These are phyloP conservation scores for Cladophialophora psammophila DNA, from an alignment of 2,329 filamentous ascomycete genomes.

Conservation along the genomic window DNA sequence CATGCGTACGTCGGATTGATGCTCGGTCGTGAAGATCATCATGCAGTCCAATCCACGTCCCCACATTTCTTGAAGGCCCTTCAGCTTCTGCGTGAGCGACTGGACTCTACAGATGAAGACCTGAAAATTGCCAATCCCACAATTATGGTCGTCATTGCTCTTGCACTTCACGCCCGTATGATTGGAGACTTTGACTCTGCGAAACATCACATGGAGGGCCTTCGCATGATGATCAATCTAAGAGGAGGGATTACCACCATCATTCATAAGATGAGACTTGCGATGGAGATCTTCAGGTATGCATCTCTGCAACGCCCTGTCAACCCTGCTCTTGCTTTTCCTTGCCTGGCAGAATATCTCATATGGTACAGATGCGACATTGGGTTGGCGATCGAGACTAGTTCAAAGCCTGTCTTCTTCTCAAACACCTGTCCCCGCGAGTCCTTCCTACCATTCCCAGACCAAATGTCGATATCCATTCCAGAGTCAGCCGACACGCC, in stretches of 20 bases:
- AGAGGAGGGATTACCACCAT: conserved; percentile 48
- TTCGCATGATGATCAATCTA: conserved; percentile 49
- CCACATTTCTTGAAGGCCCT: conserved; percentile 44
- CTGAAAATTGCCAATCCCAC: conserved; percentile 44
- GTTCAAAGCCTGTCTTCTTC: conserved; percentile 42
- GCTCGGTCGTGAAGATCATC: conserved; percentile 18
- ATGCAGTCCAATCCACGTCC: conserved; percentile 20
- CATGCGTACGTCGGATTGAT: conserved; percentile 45
- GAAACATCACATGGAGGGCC: conserved; percentile 48
- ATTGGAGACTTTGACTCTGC: conserved; percentile 43
- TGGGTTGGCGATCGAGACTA: conserved; percentile 40
- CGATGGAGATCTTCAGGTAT: conserved; percentile 48
- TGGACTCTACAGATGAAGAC: conserved; percentile 22
- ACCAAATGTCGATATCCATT: neutral
- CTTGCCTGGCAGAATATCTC: neutral
- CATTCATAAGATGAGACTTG: conserved; percentile 45
- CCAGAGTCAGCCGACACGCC: neutral
- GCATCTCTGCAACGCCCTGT: neutral
- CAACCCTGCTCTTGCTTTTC: neutral
- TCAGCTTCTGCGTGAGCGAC: conserved; percentile 45
- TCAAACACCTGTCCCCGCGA: conserved; percentile 20
- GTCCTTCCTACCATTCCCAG: neutral
- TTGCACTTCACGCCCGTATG: conserved; percentile 46
- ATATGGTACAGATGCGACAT: conserved; percentile 40
- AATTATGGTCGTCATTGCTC: conserved; percentile 44